Percentiles rank a stretch among this genome's conserved stretches.
phyloP scores from a whole-genome alignment of 768 basidiomycete species.

The Calocybe cyanea region DNA sequence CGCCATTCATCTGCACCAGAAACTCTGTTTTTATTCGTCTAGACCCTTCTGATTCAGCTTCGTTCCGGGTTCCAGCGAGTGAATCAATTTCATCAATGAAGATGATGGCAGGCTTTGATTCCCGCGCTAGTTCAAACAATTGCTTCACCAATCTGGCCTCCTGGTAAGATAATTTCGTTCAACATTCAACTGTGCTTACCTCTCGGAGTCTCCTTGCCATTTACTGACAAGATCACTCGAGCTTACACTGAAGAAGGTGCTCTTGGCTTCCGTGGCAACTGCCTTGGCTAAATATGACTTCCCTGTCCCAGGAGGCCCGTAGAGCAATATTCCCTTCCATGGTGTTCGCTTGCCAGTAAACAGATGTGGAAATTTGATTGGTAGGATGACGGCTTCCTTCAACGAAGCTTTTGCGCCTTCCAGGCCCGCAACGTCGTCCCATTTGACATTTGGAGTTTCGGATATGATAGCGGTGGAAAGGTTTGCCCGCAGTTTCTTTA shows the following conservation, averaged over 20 bases:
- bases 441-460: conserved; percentile 93
- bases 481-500: conserved; percentile 94
- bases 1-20: conserved; percentile 97
- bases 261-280: conserved; percentile 98
- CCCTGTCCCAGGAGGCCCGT: conserved; percentile 97
- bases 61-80: conserved; percentile 88
- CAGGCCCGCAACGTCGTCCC: conserved; percentile 98
- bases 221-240: conserved; percentile 96
- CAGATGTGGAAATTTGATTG: conserved; percentile 98
- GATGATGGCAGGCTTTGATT: conserved; percentile 95
- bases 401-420: conserved; percentile 93
- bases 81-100: conserved; percentile 99
- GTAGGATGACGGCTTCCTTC: conserved; percentile 98
- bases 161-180: no score
- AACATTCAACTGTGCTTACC: conserved; percentile 50
- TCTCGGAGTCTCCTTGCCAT: conserved; percentile 99
- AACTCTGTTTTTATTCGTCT: conserved; percentile 97
- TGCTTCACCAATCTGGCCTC: conserved; percentile 82
- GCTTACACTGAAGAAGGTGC: conserved; percentile 97
- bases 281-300: conserved; percentile 98
- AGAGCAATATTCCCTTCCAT: conserved; percentile 93
- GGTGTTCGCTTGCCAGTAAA: conserved; percentile 99
- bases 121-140: conserved; percentile 93
- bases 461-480: conserved; percentile 84
- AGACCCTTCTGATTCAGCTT: conserved; percentile 97